phyloP scores from a whole-genome alignment of 805 yeast species.

The Saturnispora diversa region DNA sequence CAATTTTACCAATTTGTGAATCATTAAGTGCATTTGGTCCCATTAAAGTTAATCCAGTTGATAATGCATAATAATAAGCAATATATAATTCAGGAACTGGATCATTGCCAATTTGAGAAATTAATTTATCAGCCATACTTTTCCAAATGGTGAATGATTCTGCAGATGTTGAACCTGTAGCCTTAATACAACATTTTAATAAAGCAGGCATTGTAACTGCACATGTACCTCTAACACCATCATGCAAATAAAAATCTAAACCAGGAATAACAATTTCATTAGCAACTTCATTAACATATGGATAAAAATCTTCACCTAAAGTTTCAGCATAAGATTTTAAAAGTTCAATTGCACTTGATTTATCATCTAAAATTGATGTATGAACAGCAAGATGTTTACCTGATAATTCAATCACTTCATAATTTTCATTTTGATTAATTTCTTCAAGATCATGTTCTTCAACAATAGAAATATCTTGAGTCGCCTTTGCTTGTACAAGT shows the following conservation, averaged over 20 bases:
- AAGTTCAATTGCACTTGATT: constrained; percentile 85
- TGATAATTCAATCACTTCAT: constrained; percentile 87
- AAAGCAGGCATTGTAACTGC: constrained; percentile 77
- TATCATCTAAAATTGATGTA: constrained; percentile 90
- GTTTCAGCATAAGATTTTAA: constrained; percentile 78
- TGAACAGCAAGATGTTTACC: constrained; percentile 94
- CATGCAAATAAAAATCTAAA: constrained; percentile 83
- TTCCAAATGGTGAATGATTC: constrained; percentile 67
- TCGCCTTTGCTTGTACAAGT: constrained; percentile 74
- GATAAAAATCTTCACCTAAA: constrained; percentile 72
- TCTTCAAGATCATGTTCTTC: constrained; percentile 86
- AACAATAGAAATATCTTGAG: constrained; percentile 80
- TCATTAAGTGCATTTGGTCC: constrained; percentile 55
- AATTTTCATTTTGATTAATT: constrained; percentile 76
- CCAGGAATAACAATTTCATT: constrained; percentile 80
- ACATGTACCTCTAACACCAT: constrained; percentile 89
- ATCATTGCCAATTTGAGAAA: constrained; percentile 61
- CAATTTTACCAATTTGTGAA: constrained; percentile 47
- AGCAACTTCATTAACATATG: constrained; percentile 72
- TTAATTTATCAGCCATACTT: constrained; percentile 56
- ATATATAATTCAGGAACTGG: constrained; percentile 79
- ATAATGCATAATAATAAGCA: constrained; percentile 66
- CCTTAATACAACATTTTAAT: constrained; percentile 52
- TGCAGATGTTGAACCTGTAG: constrained; percentile 46
- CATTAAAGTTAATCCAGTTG: constrained; percentile 55